phyloP scores from a whole-genome alignment of 257 asterid genomes.

The Fraxinus cuspidata region DNA sequence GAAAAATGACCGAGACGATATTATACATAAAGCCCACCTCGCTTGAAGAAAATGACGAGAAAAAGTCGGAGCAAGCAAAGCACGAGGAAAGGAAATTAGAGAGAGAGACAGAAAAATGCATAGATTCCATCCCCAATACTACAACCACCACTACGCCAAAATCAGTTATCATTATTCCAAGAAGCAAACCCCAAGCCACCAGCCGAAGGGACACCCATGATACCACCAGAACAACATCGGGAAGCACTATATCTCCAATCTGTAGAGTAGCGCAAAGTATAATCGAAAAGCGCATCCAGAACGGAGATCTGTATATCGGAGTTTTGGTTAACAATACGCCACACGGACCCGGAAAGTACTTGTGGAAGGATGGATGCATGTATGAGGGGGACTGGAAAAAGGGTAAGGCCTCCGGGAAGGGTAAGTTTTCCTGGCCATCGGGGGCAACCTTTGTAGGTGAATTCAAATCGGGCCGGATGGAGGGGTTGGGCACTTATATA shows the following conservation, averaged over 20 bases:
- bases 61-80: neutral
- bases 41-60: constrained; percentile 17
- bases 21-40: constrained; percentile 18
- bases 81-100: constrained; percentile 14
- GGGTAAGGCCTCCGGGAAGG: constrained; percentile 64
- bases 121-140: constrained; percentile 3
- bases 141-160: constrained; percentile 46
- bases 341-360: constrained; percentile 65
- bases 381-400: constrained; percentile 69
- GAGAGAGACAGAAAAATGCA: constrained; percentile 27
- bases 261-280: neutral
- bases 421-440: constrained; percentile 64
- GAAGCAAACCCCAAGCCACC: constrained; percentile 49
- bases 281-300: constrained; percentile 49
- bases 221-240: neutral
- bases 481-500: constrained; percentile 57
- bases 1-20: constrained; percentile 42
- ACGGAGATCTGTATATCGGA: constrained; percentile 72
- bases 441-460: constrained; percentile 66
- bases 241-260: constrained; percentile 22
- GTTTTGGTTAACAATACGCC: constrained; percentile 50
- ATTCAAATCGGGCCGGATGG: constrained; percentile 69
- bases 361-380: constrained; percentile 74
- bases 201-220: constrained; percentile 46
- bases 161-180: constrained; percentile 43